Evolutionary conservation across 345 rosid species (phyloP).

Genomic region (Acer yangbiense): DNA sequence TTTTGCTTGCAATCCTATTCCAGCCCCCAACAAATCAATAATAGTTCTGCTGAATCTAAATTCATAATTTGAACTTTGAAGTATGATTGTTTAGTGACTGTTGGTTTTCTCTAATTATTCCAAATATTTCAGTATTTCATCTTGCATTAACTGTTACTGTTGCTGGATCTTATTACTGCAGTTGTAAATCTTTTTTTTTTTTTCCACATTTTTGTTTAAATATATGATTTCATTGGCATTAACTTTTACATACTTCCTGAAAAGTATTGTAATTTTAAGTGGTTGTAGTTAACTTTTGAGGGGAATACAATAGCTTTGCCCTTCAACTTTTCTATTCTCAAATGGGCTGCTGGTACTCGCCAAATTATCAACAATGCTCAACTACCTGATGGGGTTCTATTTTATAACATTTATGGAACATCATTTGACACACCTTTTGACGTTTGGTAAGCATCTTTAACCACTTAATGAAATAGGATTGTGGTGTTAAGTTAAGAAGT

Average conservation of each 20-base stretch:
- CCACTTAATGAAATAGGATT: not conserved
- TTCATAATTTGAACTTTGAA: not conserved
- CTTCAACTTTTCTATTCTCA: conserved; percentile 64
- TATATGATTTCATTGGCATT: not conserved
- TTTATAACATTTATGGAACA: conserved; percentile 81
- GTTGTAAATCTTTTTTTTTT: not conserved
- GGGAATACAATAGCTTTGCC: conserved; percentile 74
- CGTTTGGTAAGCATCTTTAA: conserved; percentile 58
- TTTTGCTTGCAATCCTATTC: not conserved
- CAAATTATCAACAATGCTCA: conserved; percentile 51
- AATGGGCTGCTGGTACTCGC: conserved; percentile 78
- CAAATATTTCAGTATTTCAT: not conserved
- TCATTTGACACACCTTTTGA: conserved; percentile 81
- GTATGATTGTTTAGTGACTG: not conserved
- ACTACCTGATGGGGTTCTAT: conserved; percentile 71
- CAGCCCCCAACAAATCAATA: not conserved
- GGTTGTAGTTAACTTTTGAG: conserved; percentile 55
- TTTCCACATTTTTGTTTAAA: not conserved
- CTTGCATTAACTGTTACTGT: not conserved
- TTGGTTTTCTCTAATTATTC: not conserved
- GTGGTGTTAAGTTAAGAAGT: conserved; percentile 4
- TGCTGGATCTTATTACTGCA: not conserved
- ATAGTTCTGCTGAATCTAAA: not conserved
- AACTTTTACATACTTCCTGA: not conserved
- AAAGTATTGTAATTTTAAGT: not conserved